These are phyloP conservation scores for Scedosporium apiospermum DNA, from an alignment of 2,329 filamentous ascomycete species.

Conservation along the genomic window DNA sequence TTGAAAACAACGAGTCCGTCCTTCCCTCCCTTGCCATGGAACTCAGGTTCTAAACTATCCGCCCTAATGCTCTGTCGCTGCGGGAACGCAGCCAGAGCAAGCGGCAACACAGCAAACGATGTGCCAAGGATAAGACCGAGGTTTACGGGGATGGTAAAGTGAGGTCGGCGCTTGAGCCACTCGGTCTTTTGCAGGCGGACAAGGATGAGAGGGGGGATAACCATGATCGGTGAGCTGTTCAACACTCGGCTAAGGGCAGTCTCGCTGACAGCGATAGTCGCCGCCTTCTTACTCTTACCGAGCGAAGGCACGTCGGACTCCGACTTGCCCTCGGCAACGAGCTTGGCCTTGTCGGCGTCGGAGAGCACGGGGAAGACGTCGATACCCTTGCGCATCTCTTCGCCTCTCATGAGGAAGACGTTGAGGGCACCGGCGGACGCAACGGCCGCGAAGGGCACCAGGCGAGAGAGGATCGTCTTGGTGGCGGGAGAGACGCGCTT, in stretches of 20 bases:
- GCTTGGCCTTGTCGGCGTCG: constrained; percentile 53
- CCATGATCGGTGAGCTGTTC: constrained; percentile 96
- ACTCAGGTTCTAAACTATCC: constrained; percentile 71
- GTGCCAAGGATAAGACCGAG: constrained; percentile 78
- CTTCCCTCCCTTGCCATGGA: constrained; percentile 70
- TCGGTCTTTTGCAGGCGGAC: constrained; percentile 74
- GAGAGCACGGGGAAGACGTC: constrained; percentile 80
- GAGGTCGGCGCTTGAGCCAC: constrained; percentile 71
- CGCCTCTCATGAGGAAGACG: constrained; percentile 93
- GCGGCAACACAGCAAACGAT: constrained; percentile 77
- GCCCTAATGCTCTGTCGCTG: constrained; percentile 78
- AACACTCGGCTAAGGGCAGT: constrained; percentile 86
- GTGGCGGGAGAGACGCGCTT: constrained; percentile 67
- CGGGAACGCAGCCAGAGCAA: constrained; percentile 87
- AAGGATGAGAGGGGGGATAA: constrained; percentile 78
- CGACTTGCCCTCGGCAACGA: constrained; percentile 46
- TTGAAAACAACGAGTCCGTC: constrained; percentile 91
- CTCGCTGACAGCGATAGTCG: constrained; percentile 81
- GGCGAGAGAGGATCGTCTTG: constrained; percentile 66
- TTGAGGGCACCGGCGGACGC: constrained; percentile 86
- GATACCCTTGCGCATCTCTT: constrained; percentile 89
- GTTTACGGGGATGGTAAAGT: constrained; percentile 68
- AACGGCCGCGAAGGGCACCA: constrained; percentile 93
- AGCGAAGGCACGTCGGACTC: constrained; percentile 60
- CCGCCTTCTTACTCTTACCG: constrained; percentile 81